Conservation (phyloP, 2,329 filamentous ascomycete genomes). For the Gnomoniopsis smithogilvyi region DNA sequence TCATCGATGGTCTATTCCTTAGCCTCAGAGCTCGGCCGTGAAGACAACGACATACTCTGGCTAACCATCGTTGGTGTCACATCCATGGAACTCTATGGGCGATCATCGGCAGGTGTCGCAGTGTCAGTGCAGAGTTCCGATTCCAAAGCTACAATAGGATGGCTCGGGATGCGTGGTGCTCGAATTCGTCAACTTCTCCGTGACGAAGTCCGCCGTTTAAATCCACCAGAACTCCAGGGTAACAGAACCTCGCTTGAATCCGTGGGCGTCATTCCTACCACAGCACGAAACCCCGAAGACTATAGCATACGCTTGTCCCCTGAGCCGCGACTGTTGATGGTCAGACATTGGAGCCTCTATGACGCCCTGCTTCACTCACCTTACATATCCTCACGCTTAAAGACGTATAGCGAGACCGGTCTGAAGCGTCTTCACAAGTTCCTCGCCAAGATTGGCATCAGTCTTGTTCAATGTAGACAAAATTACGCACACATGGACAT, state of each 20-base stretch:
- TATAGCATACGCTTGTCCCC: conserved; percentile 89
- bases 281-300: conserved; percentile 84
- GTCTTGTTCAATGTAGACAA: conserved; percentile 88
- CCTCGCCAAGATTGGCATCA: conserved; percentile 96
- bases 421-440: conserved; percentile 89
- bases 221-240: conserved; percentile 65
- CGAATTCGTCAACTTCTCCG: conserved; percentile 81
- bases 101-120: conserved; percentile 76
- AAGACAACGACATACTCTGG: conserved; percentile 97
- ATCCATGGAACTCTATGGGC: conserved; percentile 88
- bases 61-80: conserved; percentile 90
- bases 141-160: conserved; percentile 60
- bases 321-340: conserved; percentile 87
- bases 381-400: conserved; percentile 85
- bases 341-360: conserved; percentile 95
- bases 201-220: conserved; percentile 91
- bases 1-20: conserved; percentile 93
- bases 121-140: conserved; percentile 54
- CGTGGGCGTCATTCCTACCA: conserved; percentile 82
- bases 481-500: conserved; percentile 99
- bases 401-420: conserved; percentile 91
- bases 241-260: conserved; percentile 60
- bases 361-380: conserved; percentile 98
- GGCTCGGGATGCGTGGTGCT: conserved; percentile 79
- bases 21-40: conserved; percentile 88